Conservation (phyloP, 441 rosid species). For the Euphorbia schlechtendalii region DNA sequence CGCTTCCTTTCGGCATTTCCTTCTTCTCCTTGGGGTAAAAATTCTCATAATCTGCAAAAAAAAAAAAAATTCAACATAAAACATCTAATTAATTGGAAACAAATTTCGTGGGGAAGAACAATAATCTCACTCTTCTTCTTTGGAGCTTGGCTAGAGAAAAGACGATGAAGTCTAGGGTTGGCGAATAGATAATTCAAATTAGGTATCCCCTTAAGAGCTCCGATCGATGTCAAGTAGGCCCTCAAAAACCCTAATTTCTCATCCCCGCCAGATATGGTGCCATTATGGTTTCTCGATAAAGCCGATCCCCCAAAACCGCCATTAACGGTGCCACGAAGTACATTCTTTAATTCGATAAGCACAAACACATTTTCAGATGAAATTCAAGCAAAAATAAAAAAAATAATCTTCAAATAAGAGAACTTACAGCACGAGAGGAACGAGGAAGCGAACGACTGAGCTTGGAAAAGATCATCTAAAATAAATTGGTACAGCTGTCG, state of each 20-base stretch:
- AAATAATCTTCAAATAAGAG: background rate
- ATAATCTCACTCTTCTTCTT: constrained; percentile 45
- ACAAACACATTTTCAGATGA: background rate
- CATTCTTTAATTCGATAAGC: constrained; percentile 25
- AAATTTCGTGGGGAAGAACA: background rate
- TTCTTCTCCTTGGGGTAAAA: constrained; percentile 52
- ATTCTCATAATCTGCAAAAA: constrained; percentile 45
- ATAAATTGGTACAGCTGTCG: background rate
- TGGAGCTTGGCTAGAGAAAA: constrained; percentile 43
- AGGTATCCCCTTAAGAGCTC: constrained; percentile 29
- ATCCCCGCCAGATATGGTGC: constrained; percentile 18
- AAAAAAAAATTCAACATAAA: background rate
- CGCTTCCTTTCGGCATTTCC: constrained; percentile 40
- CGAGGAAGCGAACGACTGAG: constrained; percentile 46
- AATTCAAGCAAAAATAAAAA: background rate
- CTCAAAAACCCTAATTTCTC: constrained; percentile 49
- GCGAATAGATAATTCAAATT: constrained; percentile 38
- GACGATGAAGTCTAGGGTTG: constrained; percentile 40
- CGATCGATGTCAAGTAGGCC: constrained; percentile 48
- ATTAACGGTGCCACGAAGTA: constrained; percentile 16
- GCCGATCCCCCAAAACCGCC: constrained; percentile 32
- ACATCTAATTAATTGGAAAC: background rate
- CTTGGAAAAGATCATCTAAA: constrained; percentile 55
- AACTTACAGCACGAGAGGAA: constrained; percentile 53
- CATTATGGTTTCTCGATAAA: constrained; percentile 3